A percentile compares a stretch with the other conserved stretches of the same genome.
Conservation (phyloP, 257 asterid genomes). For the Ilex asprella region DNA sequence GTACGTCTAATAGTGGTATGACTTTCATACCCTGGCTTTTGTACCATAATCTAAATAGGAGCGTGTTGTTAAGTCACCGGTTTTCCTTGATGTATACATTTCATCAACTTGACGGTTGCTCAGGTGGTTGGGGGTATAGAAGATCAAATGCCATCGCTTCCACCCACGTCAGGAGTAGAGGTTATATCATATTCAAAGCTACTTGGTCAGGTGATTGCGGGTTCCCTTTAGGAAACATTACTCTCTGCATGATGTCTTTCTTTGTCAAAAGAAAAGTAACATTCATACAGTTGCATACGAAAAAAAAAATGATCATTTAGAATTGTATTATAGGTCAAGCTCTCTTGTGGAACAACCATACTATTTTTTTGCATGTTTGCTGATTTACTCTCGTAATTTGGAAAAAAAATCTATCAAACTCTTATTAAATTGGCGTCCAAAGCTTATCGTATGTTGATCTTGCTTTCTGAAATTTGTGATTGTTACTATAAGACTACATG, state of each 20-base stretch:
- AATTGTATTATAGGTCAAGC: too few species aligned
- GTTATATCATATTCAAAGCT: slow-evolving; percentile 64
- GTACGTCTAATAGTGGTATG: slow-evolving; percentile 87
- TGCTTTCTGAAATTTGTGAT: too few species aligned
- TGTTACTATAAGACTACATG: too few species aligned
- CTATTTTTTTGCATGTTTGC: too few species aligned
- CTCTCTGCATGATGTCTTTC: neutral
- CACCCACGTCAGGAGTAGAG: slow-evolving; percentile 60
- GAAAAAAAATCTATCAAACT: too few species aligned
- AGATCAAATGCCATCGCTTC: slow-evolving; percentile 90
- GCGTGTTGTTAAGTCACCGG: neutral
- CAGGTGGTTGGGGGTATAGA: slow-evolving; percentile 93
- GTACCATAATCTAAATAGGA: neutral
- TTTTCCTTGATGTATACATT: slow-evolving; percentile 4
- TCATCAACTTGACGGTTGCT: slow-evolving; percentile 9
- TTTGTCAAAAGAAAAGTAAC: too few species aligned
- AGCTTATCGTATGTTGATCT: too few species aligned
- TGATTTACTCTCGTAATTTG: too few species aligned
- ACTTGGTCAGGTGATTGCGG: slow-evolving; percentile 54
- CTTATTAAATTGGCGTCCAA: too few species aligned
- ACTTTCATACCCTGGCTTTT: neutral
- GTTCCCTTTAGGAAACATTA: neutral
- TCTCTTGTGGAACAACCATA: too few species aligned
- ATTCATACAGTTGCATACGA: too few species aligned
- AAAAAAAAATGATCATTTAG: too few species aligned